Evolutionary conservation across 495 filamentous ascomycete genomes (phyloP).

Genomic region (Podospora australis): DNA sequence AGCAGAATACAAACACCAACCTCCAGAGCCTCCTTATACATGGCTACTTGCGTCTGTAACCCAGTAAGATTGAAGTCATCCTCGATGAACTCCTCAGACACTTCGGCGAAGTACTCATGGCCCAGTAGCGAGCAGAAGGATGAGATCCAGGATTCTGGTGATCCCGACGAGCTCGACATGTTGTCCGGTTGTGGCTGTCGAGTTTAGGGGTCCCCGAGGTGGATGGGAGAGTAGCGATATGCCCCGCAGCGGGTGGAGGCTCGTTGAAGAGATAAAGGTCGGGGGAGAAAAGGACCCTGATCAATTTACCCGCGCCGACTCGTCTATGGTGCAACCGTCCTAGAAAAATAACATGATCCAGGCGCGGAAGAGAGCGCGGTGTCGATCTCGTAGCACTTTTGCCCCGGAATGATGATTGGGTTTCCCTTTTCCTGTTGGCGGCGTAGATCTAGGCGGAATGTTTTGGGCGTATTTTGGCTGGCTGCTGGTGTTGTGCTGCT

Average conservation of each 20-base stretch:
- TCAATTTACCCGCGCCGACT: too few species aligned
- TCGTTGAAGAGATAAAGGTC: too few species aligned
- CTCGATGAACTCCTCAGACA: slow-evolving; percentile 97
- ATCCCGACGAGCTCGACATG: slow-evolving; percentile 70
- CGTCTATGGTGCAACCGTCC: too few species aligned
- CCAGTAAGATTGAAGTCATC: slow-evolving; percentile 99
- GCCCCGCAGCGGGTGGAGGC: background rate
- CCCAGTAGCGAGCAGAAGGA: slow-evolving; percentile 92
- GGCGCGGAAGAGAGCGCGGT: too few species aligned
- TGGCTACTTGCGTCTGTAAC: slow-evolving; percentile 87
- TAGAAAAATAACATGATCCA: too few species aligned
- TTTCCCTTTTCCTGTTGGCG: too few species aligned
- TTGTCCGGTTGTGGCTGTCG: background rate
- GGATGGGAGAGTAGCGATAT: background rate
- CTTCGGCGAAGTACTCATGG: slow-evolving; percentile 98
- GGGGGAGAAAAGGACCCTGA: too few species aligned
- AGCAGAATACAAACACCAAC: slow-evolving; percentile 26
- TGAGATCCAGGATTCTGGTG: slow-evolving; percentile 93
- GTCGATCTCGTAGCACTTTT: too few species aligned
- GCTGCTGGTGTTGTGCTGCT: slow-evolving; percentile 9
- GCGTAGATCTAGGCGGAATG: too few species aligned
- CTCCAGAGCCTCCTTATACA: slow-evolving; percentile 91
- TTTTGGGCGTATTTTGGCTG: too few species aligned
- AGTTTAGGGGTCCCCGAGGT: background rate
- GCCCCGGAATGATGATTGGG: too few species aligned